phyloP scores from a whole-genome alignment of 257 asterid genomes.

The Solanum bulbocastanum region DNA sequence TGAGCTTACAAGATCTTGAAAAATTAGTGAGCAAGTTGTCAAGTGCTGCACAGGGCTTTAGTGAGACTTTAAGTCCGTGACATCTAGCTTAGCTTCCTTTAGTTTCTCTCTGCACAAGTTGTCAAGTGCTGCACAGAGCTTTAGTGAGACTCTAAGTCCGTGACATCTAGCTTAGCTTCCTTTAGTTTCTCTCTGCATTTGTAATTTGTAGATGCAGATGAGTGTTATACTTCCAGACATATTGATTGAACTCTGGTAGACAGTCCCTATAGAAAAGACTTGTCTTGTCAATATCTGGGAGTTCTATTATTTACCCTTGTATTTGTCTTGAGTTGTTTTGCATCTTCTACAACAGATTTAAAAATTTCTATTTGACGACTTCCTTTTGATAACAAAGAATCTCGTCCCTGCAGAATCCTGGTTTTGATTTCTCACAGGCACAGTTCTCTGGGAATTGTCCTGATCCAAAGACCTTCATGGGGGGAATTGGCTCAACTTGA shows the following conservation, averaged over 20 bases:
- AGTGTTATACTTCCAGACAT: background rate
- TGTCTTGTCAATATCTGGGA: background rate
- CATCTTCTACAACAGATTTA: background rate
- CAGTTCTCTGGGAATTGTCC: conserved; percentile 76
- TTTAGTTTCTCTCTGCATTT: background rate
- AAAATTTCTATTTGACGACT: background rate
- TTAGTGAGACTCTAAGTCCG: too few species aligned
- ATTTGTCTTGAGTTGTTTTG: background rate
- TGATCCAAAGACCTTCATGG: conserved; percentile 81
- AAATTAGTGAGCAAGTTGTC: too few species aligned
- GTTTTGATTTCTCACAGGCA: conserved; percentile 85
- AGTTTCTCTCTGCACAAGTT: too few species aligned
- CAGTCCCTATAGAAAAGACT: background rate
- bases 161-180: background rate
- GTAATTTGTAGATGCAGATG: background rate
- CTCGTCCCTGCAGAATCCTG: conserved; percentile 55
- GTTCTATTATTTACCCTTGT: background rate
- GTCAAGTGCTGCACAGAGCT: too few species aligned
- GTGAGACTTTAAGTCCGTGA: too few species aligned
- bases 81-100: too few species aligned
- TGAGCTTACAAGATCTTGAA: too few species aligned
- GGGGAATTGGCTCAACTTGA: conserved; percentile 51
- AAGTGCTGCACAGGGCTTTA: too few species aligned
- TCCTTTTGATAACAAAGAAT: background rate
- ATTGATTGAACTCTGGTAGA: background rate